Percentiles rank a stretch among this genome's conserved stretches.
phyloP scores from a whole-genome alignment of 2,329 filamentous ascomycete genomes.

The Aspergillus nomiae region DNA sequence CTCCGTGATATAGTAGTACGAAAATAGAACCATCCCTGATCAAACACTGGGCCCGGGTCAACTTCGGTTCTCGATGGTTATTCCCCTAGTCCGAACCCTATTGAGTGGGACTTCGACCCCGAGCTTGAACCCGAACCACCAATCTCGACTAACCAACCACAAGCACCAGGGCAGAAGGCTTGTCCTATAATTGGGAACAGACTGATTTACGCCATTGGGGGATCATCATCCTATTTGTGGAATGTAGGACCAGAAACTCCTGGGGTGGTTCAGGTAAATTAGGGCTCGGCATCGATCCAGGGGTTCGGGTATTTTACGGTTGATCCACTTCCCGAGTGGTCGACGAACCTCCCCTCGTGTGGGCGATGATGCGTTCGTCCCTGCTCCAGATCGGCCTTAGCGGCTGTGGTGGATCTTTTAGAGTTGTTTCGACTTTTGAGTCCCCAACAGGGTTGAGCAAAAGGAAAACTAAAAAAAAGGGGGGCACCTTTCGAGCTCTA shows the following conservation, averaged over 20 bases:
- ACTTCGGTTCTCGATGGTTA: neutral
- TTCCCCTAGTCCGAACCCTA: neutral
- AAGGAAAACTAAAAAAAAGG: neutral
- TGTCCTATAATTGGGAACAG: neutral
- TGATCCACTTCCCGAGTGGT: neutral
- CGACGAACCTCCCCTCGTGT: neutral
- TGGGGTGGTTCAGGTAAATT: neutral
- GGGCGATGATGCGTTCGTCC: neutral
- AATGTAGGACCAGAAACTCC: neutral
- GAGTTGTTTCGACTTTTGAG: neutral
- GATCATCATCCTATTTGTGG: neutral
- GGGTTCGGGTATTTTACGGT: neutral
- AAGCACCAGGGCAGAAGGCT: neutral
- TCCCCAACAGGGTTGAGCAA: neutral
- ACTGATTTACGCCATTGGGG: neutral
- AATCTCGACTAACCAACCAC: neutral
- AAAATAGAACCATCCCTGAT: neutral
- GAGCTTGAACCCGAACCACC: neutral
- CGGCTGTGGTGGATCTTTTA: neutral
- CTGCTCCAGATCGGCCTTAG: neutral
- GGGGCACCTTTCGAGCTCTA: neutral
- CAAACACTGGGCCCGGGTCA: neutral
- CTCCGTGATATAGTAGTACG: neutral
- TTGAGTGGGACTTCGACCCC: neutral
- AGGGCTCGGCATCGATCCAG: neutral